Evolutionary conservation across 371 early-diverging fungal genomes (phyloP), one percentile per base, ranked within the genome.

Genomic region (Mucor ambiguus): DNA sequence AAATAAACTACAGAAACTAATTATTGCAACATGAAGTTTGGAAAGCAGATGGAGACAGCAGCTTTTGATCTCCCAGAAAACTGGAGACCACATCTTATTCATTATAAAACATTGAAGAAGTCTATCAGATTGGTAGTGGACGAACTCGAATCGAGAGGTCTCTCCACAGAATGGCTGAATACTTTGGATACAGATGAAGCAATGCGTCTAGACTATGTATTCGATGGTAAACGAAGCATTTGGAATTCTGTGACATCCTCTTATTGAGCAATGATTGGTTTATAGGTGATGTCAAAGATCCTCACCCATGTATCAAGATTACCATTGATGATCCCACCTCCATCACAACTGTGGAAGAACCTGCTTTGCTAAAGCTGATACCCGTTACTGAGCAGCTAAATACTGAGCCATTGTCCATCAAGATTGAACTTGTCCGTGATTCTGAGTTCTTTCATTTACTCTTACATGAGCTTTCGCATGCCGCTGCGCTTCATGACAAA

Each of bases 81-180:
- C 48, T 91, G 91, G 89, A 86, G 87, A 58, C 90, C 86, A 9
- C 83, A 90, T 68, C 70, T 90, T 46, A 86, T 91, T 54, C 85
- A 87, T 46, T 91, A 91, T 77, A 90, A 90, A 65, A 67, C 72
- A 3, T 83, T 91, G 20, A 91, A 91, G 68, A 90, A 87, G 69
- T 83, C 76, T 69, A 91, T 91, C 68, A 83, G 85, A 67, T 70
- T 74, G 33, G 88, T 91, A 49, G 91, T 90, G 16, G 73, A 80
- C 38, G 91, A 91, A 60, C 80, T 90, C n/a, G 86, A 90, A 54
- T 76, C 75, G 18, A 64, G 77, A 58, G 81, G 81, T 0, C 68
- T 52, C 58, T 76, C 30, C 64, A 78, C 61, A 60, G 77, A 70
- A 66, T 80, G 67, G 78, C 64, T 67, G 56, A 62, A 52, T 58